phyloP scores from a whole-genome alignment of 495 filamentous ascomycete species.

The Barbatosphaeria neglecta region DNA sequence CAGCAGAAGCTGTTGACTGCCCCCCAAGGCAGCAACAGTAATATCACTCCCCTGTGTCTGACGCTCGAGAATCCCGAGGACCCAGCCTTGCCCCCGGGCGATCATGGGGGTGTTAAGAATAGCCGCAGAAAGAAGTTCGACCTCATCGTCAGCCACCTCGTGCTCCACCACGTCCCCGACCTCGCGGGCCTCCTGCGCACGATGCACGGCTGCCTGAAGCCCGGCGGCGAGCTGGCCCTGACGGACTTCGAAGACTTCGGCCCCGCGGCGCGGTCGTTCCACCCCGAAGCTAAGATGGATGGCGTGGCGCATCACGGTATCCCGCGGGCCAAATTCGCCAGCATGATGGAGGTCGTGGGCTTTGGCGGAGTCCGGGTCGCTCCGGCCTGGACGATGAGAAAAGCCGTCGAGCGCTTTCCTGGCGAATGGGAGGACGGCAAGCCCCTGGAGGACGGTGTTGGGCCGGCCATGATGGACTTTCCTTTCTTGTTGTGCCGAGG shows the following conservation, averaged over 20 bases:
- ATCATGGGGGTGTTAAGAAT: not conserved
- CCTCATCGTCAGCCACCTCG: conserved; percentile 37
- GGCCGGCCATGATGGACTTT: conserved; percentile 26
- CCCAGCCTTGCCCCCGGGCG: conserved; percentile 9
- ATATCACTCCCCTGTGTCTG: conserved; percentile 13
- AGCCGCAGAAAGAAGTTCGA: conserved; percentile 29
- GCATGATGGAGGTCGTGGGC: conserved; percentile 29
- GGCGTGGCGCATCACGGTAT: conserved; percentile 46
- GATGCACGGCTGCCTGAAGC: conserved; percentile 29
- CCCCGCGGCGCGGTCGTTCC: conserved; percentile 37
- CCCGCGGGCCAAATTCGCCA: conserved; percentile 20
- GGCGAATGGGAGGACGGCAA: conserved; percentile 15
- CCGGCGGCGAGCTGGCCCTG: conserved; percentile 32
- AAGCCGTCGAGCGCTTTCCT: conserved; percentile 29
- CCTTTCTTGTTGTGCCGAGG: conserved; percentile 43
- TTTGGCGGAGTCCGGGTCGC: conserved; percentile 33
- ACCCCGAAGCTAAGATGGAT: conserved; percentile 37
- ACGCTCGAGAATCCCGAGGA: conserved; percentile 24
- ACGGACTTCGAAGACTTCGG: conserved; percentile 51
- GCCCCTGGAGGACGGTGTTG: conserved; percentile 9
- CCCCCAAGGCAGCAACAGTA: conserved; percentile 7
- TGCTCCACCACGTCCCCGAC: conserved; percentile 43
- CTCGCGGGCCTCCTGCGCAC: conserved; percentile 24
- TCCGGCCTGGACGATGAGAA: conserved; percentile 31
- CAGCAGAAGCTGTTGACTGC: conserved; percentile 20